Evolutionary conservation across 1,139 yeast genomes (phyloP), one percentile per base, ranked within the genome.

Genomic region (Arxiozyma telluris): DNA sequence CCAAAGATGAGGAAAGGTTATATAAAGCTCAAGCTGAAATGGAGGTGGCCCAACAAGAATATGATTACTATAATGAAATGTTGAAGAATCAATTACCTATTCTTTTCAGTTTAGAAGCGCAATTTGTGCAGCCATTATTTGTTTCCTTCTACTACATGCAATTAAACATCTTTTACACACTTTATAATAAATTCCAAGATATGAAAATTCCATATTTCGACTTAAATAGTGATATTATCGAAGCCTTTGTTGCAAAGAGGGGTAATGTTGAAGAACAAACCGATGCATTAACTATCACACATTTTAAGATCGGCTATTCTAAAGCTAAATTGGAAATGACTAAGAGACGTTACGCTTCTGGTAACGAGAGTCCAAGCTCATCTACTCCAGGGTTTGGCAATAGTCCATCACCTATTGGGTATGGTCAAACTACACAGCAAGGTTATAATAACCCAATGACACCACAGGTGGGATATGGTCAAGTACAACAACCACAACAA

Each of bases 81-180:
- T 77, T 94, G 72, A 93, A 91, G 74, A 81, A 77, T 44, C 98
- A 93, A 69, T 76, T 93, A 59, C 98, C 98, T 21, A 74, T 85
- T 51, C 76, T 93, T 68, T 93, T 93, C 71, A 82, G 81, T 64
- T 77, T 93, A 73, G 97, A 93, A 72, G 87, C 90, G 11, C 95
- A 90, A 64, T 89, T 93, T 69, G 91, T 93, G 68, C 84, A 82
- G 66, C 98, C 98, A 15, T 76, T 93, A 65, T 94, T 93, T 73
- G 95, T 91, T 63, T 84, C 94, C 56, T 84, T 93, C 71, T 93
- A 93, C 74, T 93, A 84, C 77, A 93, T 94, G 98, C 99, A 93
- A 74, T 80, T 93, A 74, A 93, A 93, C 75, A 89, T 93, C 57
- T 93, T 90, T 73, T 93, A 93, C 76, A 90, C 97, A 0, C 76